These are phyloP conservation scores for Geotrichum reessii DNA, from an alignment of 1,139 yeast species.

Conservation along the genomic window DNA sequence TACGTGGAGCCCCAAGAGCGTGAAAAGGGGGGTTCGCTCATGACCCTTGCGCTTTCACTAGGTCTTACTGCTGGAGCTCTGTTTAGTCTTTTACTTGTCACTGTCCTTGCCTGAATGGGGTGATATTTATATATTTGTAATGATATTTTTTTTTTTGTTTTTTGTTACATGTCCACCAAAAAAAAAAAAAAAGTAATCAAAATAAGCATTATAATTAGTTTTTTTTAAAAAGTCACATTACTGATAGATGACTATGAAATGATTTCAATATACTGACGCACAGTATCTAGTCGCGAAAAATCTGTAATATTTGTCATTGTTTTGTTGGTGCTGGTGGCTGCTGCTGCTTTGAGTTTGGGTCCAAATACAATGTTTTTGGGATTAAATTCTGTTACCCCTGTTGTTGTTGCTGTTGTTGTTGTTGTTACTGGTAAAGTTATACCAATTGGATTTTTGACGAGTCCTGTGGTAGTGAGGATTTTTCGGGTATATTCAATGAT, in stretches of 20 bases:
- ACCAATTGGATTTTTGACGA: neutral
- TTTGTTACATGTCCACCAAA: neutral
- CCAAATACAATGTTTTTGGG: neutral
- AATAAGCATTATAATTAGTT: too few species aligned
- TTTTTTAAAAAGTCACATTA: too few species aligned
- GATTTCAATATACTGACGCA: constrained; percentile 4
- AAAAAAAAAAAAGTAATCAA: too few species aligned
- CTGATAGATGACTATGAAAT: neutral
- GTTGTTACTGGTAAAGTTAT: too few species aligned
- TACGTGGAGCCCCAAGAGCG: constrained; percentile 57
- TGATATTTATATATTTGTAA: neutral
- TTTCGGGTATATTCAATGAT: neutral
- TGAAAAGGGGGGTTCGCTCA: constrained; percentile 93
- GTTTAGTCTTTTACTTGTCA: constrained; percentile 53
- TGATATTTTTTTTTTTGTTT: neutral
- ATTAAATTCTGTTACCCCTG: neutral
- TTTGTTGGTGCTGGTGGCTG: too few species aligned
- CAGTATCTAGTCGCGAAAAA: constrained; percentile 3
- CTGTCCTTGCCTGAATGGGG: neutral
- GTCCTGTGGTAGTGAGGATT: neutral
- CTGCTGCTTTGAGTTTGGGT: neutral
- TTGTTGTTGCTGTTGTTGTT: too few species aligned
- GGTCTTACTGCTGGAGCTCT: constrained; percentile 78
- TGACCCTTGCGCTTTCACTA: constrained; percentile 65
- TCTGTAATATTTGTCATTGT: neutral